Percentiles rank a stretch among this genome's conserved stretches.
phyloP scores from a whole-genome alignment of 495 filamentous ascomycete species.

The Tuber brumale region DNA sequence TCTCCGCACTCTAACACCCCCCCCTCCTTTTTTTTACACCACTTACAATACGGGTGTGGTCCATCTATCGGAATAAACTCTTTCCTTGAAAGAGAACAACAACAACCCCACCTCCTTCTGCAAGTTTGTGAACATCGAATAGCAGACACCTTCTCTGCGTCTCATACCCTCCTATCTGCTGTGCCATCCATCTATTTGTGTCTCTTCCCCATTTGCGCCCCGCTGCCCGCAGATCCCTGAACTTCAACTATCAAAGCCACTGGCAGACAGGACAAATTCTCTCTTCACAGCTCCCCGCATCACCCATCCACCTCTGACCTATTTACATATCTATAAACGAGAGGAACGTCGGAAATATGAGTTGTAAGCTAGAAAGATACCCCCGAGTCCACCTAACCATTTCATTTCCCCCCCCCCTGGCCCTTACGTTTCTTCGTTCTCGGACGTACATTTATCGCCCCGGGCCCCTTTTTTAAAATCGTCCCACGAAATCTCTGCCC shows the following conservation, averaged over 20 bases:
- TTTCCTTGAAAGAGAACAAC: neutral
- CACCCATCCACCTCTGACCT: neutral
- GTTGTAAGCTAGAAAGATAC: constrained; percentile 27
- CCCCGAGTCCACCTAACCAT: constrained; percentile 3
- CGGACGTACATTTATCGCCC: constrained; percentile 9
- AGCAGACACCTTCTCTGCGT: neutral
- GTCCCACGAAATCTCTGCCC: constrained; percentile 16
- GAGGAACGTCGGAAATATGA: constrained; percentile 26
- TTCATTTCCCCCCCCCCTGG: neutral
- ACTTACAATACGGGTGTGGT: neutral
- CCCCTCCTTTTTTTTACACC: neutral
- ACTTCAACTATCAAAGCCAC: neutral
- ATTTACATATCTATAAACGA: neutral
- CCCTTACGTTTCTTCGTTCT: constrained; percentile 8
- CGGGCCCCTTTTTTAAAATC: constrained; percentile 3
- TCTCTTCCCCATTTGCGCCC: constrained; percentile 4
- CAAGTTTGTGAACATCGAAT: constrained; percentile 1
- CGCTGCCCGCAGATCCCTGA: constrained; percentile 3
- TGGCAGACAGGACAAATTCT: neutral
- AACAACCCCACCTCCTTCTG: constrained; percentile 1
- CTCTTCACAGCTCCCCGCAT: neutral
- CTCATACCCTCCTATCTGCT: neutral
- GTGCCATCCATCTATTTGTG: constrained; percentile 5
- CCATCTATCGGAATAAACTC: neutral
- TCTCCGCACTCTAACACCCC: neutral